Percentiles rank a stretch among this genome's conserved stretches.
These are phyloP conservation scores for Tricholoma terreum DNA, from an alignment of 768 basidiomycete genomes.

Conservation along the genomic window DNA sequence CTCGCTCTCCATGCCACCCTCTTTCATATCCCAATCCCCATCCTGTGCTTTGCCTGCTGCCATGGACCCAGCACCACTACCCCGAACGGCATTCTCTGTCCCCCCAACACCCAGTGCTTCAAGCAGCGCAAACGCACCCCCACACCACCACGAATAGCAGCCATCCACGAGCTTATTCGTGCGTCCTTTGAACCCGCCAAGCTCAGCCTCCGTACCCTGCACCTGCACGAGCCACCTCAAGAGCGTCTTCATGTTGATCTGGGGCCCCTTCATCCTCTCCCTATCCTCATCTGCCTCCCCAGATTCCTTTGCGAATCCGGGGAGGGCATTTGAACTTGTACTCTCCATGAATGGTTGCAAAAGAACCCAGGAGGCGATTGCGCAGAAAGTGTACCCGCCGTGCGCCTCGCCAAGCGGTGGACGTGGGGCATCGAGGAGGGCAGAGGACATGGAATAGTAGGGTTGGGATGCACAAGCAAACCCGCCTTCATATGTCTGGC, in stretches of 20 bases:
- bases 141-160: constrained; percentile 99
- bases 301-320: too few species aligned
- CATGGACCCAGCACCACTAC: constrained; percentile 10
- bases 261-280: constrained; percentile 20
- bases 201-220: constrained; percentile 80
- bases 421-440: constrained; percentile 44
- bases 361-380: constrained; percentile 80
- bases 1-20: constrained; percentile 25
- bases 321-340: not conserved
- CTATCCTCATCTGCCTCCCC: too few species aligned
- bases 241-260: constrained; percentile 57
- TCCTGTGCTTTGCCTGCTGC: constrained; percentile 17
- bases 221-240: constrained; percentile 81
- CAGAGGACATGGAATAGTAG: constrained; percentile 41
- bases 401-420: constrained; percentile 94
- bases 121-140: constrained; percentile 78
- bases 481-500: constrained; percentile 98
- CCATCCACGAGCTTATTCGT: constrained; percentile 99
- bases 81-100: constrained; percentile 24
- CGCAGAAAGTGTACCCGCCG: constrained; percentile 96
- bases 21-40: not conserved
- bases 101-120: constrained; percentile 53
- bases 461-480: constrained; percentile 81
- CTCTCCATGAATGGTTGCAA: constrained; percentile 53
- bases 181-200: constrained; percentile 90